Evolutionary conservation across 148 eudicot genomes (phyloP).

Genomic region (Rhododendron williamsianum): DNA sequence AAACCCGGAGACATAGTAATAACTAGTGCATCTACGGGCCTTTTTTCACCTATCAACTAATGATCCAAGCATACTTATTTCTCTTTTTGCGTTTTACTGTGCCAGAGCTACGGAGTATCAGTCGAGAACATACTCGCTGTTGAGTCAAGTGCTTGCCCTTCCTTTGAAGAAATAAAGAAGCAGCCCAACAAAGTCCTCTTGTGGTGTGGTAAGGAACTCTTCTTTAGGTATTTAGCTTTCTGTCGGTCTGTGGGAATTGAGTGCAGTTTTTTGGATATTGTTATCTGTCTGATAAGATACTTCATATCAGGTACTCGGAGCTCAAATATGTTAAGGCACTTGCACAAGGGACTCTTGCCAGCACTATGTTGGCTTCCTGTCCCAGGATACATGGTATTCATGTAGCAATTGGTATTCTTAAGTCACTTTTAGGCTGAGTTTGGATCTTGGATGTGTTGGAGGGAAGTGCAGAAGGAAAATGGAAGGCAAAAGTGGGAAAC

Average conservation of each 20-base stretch:
- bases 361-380: slow-evolving; percentile 63
- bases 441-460: not conserved
- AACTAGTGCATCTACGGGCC: not conserved
- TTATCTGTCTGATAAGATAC: not conserved
- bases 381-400: slow-evolving; percentile 77
- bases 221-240: not conserved
- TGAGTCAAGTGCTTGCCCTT: slow-evolving; percentile 58
- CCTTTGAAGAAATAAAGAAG: slow-evolving; percentile 62
- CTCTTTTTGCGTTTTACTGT: not conserved
- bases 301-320: slow-evolving; percentile 57
- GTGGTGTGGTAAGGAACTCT: slow-evolving; percentile 68
- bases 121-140: slow-evolving; percentile 63
- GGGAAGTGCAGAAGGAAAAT: not conserved
- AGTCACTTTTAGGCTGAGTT: not conserved
- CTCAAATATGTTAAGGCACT: slow-evolving; percentile 69
- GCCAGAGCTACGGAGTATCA: slow-evolving; percentile 64
- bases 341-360: slow-evolving; percentile 80
- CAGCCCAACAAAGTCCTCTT: slow-evolving; percentile 74
- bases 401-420: not conserved
- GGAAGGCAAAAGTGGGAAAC: not conserved
- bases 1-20: slow-evolving; percentile 65
- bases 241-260: not conserved
- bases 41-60: not conserved
- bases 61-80: not conserved
- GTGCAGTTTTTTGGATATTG: not conserved